Evolutionary conservation across 371 early-diverging fungal species (phyloP).

Genomic region (Dichotomocladium elegans): DNA sequence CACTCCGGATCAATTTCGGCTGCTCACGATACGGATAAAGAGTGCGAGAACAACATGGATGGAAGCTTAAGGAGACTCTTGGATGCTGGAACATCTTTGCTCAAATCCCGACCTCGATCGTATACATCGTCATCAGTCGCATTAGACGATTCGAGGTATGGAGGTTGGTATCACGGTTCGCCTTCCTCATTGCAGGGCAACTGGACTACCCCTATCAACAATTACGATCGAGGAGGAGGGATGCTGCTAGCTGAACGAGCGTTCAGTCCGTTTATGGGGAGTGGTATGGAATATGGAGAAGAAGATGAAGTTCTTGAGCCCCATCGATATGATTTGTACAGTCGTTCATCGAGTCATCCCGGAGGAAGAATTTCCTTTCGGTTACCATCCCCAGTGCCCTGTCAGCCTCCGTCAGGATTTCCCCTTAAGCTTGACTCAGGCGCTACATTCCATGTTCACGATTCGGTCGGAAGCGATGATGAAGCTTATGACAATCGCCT

Average conservation of each 20-base stretch:
- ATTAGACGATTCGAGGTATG: slow-evolving; percentile 17
- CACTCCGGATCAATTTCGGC: slow-evolving; percentile 11
- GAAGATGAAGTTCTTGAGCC: slow-evolving; percentile 15
- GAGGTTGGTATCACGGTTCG: background rate
- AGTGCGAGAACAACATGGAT: background rate
- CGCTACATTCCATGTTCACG: slow-evolving; percentile 9
- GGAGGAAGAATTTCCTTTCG: slow-evolving; percentile 4
- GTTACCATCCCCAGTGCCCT: slow-evolving; percentile 8
- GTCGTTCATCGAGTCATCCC: slow-evolving; percentile 6
- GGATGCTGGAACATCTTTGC: slow-evolving; percentile 36
- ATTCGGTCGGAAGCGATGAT: slow-evolving; percentile 34
- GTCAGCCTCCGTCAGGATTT: background rate
- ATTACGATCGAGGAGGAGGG: slow-evolving; percentile 36
- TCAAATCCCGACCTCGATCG: slow-evolving; percentile 29
- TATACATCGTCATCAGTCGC: slow-evolving; percentile 36
- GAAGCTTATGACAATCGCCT: slow-evolving; percentile 34
- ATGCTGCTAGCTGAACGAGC: slow-evolving; percentile 34
- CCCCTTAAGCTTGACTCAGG: background rate
- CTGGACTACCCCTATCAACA: too few species aligned
- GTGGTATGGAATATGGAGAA: slow-evolving; percentile 51
- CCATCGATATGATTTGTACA: slow-evolving; percentile 13
- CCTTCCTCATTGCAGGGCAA: background rate
- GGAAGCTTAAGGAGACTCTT: slow-evolving; percentile 31
- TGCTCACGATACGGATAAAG: background rate
- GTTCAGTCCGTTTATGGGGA: slow-evolving; percentile 59